Conservation (phyloP, 768 basidiomycete genomes). For the Pisolithus sp. region DNA sequence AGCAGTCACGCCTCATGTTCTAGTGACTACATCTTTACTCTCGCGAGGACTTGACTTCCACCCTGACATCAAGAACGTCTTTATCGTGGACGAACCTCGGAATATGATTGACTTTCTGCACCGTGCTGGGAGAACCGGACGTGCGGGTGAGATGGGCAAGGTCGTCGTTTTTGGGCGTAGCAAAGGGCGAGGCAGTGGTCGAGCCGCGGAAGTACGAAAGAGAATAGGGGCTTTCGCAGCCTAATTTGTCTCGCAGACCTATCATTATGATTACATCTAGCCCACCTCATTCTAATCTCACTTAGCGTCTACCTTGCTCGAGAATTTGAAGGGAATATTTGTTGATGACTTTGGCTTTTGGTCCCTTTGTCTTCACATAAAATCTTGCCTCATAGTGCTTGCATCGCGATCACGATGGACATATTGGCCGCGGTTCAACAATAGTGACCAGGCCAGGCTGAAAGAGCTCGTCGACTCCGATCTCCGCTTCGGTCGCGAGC, state of each 20-base stretch:
- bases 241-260: not conserved
- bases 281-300: too few species aligned
- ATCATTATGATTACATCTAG: too few species aligned
- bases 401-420: too few species aligned
- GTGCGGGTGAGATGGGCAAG: slow-evolving; percentile 64
- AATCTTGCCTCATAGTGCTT: too few species aligned
- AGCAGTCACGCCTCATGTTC: slow-evolving; percentile 48
- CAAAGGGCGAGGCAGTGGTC: slow-evolving; percentile 55
- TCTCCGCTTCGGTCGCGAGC: too few species aligned
- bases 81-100: slow-evolving; percentile 82
- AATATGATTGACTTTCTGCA: slow-evolving; percentile 92
- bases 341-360: too few species aligned
- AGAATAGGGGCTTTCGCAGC: slow-evolving; percentile 38
- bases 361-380: too few species aligned
- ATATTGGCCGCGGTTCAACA: too few species aligned
- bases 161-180: slow-evolving; percentile 74
- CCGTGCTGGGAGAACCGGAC: slow-evolving; percentile 77
- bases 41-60: slow-evolving; percentile 88
- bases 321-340: too few species aligned
- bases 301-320: too few species aligned
- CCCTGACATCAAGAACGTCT: slow-evolving; percentile 69
- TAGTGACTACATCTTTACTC: slow-evolving; percentile 87
- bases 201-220: slow-evolving; percentile 44
- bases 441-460: too few species aligned
- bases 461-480: too few species aligned